Evolutionary conservation across 495 filamentous ascomycete genomes (phyloP).

Genomic region (Parathielavia hyrcaniae): DNA sequence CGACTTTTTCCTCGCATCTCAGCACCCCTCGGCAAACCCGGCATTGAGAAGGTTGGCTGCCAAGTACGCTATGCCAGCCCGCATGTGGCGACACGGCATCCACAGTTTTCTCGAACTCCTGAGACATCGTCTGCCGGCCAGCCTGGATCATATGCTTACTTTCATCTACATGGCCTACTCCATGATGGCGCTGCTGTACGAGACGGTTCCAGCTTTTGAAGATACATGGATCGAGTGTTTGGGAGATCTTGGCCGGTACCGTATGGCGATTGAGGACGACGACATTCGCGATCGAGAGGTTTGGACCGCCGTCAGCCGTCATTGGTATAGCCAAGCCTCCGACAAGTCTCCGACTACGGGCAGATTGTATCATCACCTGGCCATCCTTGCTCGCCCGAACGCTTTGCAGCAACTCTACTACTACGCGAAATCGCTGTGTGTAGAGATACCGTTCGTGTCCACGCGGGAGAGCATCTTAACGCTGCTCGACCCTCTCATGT

Average conservation of each 20-base stretch:
- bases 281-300: slow-evolving; percentile 64
- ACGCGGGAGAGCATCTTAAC: slow-evolving; percentile 66
- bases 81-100: slow-evolving; percentile 67
- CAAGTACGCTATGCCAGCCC: slow-evolving; percentile 72
- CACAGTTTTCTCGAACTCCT: slow-evolving; percentile 68
- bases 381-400: slow-evolving; percentile 71
- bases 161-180: slow-evolving; percentile 79
- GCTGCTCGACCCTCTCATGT: slow-evolving; percentile 61
- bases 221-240: slow-evolving; percentile 91
- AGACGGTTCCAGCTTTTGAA: slow-evolving; percentile 68
- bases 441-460: slow-evolving; percentile 50
- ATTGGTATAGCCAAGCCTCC: slow-evolving; percentile 77
- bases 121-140: slow-evolving; percentile 60
- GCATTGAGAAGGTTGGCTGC: slow-evolving; percentile 53
- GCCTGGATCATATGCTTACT: slow-evolving; percentile 70
- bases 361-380: slow-evolving; percentile 77
- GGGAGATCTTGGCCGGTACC: slow-evolving; percentile 60
- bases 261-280: slow-evolving; percentile 73
- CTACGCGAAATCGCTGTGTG: slow-evolving; percentile 52
- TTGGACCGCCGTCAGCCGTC: slow-evolving; percentile 69
- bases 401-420: slow-evolving; percentile 68
- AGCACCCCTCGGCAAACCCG: slow-evolving; percentile 62
- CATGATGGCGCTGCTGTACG: slow-evolving; percentile 71
- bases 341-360: slow-evolving; percentile 65
- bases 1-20: slow-evolving; percentile 70